These are phyloP conservation scores for Asterophora lycoperdoides DNA, from an alignment of 768 basidiomycete genomes.

Conservation along the genomic window DNA sequence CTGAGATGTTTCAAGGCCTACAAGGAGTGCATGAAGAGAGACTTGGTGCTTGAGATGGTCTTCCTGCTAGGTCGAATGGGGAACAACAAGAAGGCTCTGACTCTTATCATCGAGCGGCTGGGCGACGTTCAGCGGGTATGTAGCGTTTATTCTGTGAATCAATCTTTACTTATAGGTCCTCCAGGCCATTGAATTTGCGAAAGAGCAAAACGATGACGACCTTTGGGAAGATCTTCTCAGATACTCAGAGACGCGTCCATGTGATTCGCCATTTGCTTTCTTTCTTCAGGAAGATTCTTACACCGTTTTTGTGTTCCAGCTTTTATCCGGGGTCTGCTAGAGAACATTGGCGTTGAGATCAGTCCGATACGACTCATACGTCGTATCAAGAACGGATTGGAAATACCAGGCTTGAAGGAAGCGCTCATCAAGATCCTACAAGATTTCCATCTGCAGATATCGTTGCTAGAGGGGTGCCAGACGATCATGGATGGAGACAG, in stretches of 20 bases:
- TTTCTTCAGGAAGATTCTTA: not conserved
- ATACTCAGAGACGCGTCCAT: conserved; percentile 91
- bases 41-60: conserved; percentile 94
- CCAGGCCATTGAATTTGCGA: conserved; percentile 96
- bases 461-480: conserved; percentile 89
- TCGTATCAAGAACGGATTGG: conserved; percentile 92
- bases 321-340: conserved; percentile 91
- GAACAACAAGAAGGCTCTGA: conserved; percentile 91
- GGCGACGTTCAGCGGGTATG: conserved; percentile 86
- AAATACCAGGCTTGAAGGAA: conserved; percentile 92
- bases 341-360: conserved; percentile 95
- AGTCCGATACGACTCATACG: conserved; percentile 92
- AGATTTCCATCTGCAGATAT: conserved; percentile 93
- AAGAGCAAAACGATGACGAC: conserved; percentile 94
- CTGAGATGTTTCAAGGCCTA: conserved; percentile 58
- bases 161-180: not conserved
- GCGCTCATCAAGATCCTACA: conserved; percentile 96
- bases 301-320: conserved; percentile 36
- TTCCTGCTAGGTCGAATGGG: conserved; percentile 97
- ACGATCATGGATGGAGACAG: conserved; percentile 83
- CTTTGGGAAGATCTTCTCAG: conserved; percentile 95
- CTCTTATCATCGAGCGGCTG: conserved; percentile 90
- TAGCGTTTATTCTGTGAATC: not conserved
- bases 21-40: conserved; percentile 75
- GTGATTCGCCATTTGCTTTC: conserved; percentile 36